Evolutionary conservation across 805 yeast genomes (phyloP).

Genomic region (Kuraishia floccosa): DNA sequence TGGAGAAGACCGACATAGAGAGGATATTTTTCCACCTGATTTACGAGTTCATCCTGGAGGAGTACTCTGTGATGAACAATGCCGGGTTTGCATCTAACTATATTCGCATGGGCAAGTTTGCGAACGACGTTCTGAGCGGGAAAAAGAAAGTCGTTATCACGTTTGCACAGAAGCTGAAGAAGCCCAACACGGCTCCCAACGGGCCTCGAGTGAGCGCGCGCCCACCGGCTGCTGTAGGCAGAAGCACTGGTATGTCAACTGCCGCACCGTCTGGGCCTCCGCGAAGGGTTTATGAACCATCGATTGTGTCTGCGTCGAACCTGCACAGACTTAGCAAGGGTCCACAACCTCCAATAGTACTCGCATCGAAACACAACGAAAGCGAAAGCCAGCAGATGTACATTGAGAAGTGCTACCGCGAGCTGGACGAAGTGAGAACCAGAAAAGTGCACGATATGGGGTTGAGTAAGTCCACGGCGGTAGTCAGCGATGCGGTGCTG

Average conservation of each 20-base stretch:
- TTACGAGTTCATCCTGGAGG: conserved; percentile 53
- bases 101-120: conserved; percentile 49
- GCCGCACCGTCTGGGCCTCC: background rate
- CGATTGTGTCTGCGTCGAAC: background rate
- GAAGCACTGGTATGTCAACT: conserved; percentile 3
- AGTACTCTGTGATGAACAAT: conserved; percentile 59
- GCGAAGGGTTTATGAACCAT: too few species aligned
- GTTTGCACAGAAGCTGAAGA: conserved; percentile 18
- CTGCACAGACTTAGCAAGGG: background rate
- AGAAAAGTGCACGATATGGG: conserved; percentile 28
- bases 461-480: conserved; percentile 19
- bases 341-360: conserved; percentile 10
- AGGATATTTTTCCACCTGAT: conserved; percentile 73
- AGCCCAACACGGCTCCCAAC: conserved; percentile 1
- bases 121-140: conserved; percentile 34
- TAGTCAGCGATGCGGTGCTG: conserved; percentile 27
- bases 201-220: too few species aligned
- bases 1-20: conserved; percentile 64
- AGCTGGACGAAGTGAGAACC: conserved; percentile 28
- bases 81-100: conserved; percentile 80
- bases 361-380: conserved; percentile 8
- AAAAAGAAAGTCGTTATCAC: conserved; percentile 36
- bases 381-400: conserved; percentile 12
- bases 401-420: conserved; percentile 15
- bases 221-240: conserved; percentile 9